Conservation (phyloP, 1,139 yeast genomes). For the Yamadazyma taylorii region DNA sequence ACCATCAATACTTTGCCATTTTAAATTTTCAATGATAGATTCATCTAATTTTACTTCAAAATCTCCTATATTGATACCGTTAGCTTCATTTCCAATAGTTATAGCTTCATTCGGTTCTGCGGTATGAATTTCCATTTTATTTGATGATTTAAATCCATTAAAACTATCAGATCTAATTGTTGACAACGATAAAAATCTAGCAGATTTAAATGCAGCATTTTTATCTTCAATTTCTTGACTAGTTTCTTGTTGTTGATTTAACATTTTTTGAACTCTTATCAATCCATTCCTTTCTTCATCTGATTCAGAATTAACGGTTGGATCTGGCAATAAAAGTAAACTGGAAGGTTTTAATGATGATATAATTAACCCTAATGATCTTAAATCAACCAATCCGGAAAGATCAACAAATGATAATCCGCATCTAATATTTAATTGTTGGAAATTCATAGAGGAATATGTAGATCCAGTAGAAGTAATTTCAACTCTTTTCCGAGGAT, state of each 20-base stretch:
- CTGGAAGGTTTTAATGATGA: slow-evolving; percentile 80
- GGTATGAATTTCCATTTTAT: slow-evolving; percentile 30
- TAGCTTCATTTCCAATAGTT: slow-evolving; percentile 51
- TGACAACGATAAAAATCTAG: slow-evolving; percentile 35
- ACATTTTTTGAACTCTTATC: slow-evolving; percentile 26
- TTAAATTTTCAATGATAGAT: slow-evolving; percentile 56
- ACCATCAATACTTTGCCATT: slow-evolving; percentile 85
- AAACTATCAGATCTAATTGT: slow-evolving; percentile 31
- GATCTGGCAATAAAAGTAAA: slow-evolving; percentile 57
- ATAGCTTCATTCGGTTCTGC: slow-evolving; percentile 43
- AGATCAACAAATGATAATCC: slow-evolving; percentile 77
- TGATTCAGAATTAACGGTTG: slow-evolving; percentile 23
- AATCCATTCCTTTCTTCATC: slow-evolving; percentile 29
- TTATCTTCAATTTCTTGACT: slow-evolving; percentile 25
- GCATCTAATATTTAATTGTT: slow-evolving; percentile 58
- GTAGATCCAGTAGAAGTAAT: slow-evolving; percentile 21
- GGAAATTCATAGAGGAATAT: slow-evolving; percentile 20
- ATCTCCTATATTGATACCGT: slow-evolving; percentile 50
- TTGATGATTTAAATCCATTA: slow-evolving; percentile 9
- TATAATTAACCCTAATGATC: slow-evolving; percentile 78
- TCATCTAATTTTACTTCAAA: slow-evolving; percentile 75
- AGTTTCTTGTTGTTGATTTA: slow-evolving; percentile 34
- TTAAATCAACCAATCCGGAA: slow-evolving; percentile 79
- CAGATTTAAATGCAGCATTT: slow-evolving; percentile 23
- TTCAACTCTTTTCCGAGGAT: slow-evolving; percentile 52